A percentile compares a stretch with the other conserved stretches of the same genome.
phyloP scores from a whole-genome alignment of 495 filamentous ascomycete genomes.

The Penicillium desertorum region DNA sequence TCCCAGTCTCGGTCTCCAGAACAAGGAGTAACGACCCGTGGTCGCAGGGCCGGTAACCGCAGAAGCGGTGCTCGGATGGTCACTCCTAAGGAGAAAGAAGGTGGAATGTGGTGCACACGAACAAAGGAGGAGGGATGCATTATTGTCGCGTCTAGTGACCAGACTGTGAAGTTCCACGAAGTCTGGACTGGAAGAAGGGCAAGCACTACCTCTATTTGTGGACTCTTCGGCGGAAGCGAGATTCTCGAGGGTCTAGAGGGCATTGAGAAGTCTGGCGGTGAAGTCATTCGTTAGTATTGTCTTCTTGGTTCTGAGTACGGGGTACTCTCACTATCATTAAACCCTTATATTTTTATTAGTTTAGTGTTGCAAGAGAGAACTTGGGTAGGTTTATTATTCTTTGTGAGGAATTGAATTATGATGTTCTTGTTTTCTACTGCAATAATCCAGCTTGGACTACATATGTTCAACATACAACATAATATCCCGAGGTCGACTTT shows the following conservation, averaged over 20 bases:
- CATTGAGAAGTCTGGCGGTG: constrained; percentile 69
- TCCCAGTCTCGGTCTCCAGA: constrained; percentile 2
- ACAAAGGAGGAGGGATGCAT: constrained; percentile 86
- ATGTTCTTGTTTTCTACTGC: neutral
- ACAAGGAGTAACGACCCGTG: neutral
- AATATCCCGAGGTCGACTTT: no score
- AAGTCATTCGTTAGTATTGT: constrained; percentile 40
- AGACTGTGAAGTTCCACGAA: constrained; percentile 95
- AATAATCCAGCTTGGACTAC: neutral
- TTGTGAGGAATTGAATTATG: neutral
- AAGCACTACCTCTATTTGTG: constrained; percentile 54
- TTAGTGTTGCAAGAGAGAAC: constrained; percentile 2
- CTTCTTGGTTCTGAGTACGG: constrained; percentile 2
- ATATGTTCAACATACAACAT: no score
- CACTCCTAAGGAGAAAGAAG: constrained; percentile 46
- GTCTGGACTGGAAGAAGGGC: constrained; percentile 73
- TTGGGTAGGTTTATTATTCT: constrained; percentile 4
- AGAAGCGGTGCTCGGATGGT: constrained; percentile 18
- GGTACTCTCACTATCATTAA: constrained; percentile 8
- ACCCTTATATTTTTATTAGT: constrained; percentile 7
- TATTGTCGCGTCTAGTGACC: constrained; percentile 89
- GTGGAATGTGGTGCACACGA: constrained; percentile 54
- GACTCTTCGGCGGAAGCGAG: constrained; percentile 78
- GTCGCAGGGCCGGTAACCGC: neutral
- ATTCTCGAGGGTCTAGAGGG: constrained; percentile 86